These are phyloP conservation scores for Letharia lupina DNA, from an alignment of 495 filamentous ascomycete genomes.

Conservation along the genomic window DNA sequence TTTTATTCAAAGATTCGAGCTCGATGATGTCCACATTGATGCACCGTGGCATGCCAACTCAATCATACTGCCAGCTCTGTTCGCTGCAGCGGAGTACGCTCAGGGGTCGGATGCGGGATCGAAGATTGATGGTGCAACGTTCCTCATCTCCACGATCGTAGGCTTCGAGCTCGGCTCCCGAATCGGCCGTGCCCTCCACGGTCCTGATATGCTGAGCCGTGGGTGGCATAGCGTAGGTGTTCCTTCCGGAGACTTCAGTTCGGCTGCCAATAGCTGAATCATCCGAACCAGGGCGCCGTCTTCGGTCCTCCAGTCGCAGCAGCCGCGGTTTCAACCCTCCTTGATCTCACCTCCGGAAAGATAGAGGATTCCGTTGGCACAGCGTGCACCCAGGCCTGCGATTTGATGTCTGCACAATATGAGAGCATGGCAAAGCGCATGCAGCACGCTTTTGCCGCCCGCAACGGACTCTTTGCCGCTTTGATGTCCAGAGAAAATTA, in stretches of 20 bases:
- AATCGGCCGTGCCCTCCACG: constrained; percentile 35
- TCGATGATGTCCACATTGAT: neutral
- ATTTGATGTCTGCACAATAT: constrained; percentile 39
- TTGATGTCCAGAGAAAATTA: constrained; percentile 35
- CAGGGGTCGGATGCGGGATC: neutral
- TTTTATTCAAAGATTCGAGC: neutral
- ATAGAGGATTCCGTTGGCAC: constrained; percentile 37
- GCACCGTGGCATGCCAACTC: neutral
- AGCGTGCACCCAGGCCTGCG: constrained; percentile 36
- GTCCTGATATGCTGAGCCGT: constrained; percentile 31
- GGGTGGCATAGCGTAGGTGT: constrained; percentile 35
- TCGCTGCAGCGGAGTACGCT: neutral
- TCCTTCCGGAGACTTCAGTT: too few relatives aligned
- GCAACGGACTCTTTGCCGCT: constrained; percentile 37
- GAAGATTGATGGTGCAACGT: constrained; percentile 8
- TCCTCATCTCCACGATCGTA: constrained; percentile 34
- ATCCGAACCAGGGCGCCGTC: constrained; percentile 28
- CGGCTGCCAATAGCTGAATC: neutral
- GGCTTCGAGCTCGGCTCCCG: constrained; percentile 38
- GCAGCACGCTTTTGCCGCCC: constrained; percentile 41
- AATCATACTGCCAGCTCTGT: neutral
- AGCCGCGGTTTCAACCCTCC: constrained; percentile 34
- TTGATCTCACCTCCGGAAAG: constrained; percentile 26
- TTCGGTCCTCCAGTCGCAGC: constrained; percentile 38
- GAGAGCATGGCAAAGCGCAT: constrained; percentile 39